Evolutionary conservation across 352 stramenopile species (phyloP), one percentile per base, ranked within the genome.

Genomic region (Phytophthora meadii): DNA sequence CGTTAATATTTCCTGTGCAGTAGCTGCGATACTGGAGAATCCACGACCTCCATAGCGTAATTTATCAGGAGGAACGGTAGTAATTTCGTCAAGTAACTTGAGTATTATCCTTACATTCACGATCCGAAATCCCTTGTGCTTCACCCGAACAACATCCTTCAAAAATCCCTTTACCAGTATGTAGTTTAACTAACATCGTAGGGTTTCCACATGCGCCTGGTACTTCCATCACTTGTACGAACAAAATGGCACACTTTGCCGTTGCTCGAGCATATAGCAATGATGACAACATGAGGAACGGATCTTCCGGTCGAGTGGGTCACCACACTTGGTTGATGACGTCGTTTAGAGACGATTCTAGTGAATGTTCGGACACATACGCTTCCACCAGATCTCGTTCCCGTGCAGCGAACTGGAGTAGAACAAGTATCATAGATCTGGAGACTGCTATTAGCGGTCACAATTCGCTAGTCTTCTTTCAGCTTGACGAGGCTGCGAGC

Each of bases 331-430:
- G 69, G 71, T 93, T 94, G 46, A 94, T 74, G 15, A 83, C 70
- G 11, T 90, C 77, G 48, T 92, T 94, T 1, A 94, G 72, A 8
- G 75, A 69, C 28, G 64, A 66, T 61, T 94, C 86, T 9, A 94
- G 72, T 56, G 75, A 69, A 70, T 94, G 84, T 37, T 92, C 81
- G 17, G 74, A 84, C 12, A n/a, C n/a, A n/a, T n/a, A n/a, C n/a
- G n/a, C n/a, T n/a, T n/a, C n/a, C n/a, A 93, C 82, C 28, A 91
- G 60, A 37, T 93, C 85, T n/a, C 82, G 78, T 63, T 93, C 84
- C 14, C 76, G 77, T 19, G 70, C 22, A 2, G 22, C 22, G 2
- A 22, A 22, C 22, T 22, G 22, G 22, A 22, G 22, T 22, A 22
- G 22, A 22, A 22, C 22, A 22, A 22, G 22, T 22, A 22, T 22